These are phyloP conservation scores for Phalaenopsis hybrid DNA, from an alignment of 116 monocot species.

Conservation along the genomic window DNA sequence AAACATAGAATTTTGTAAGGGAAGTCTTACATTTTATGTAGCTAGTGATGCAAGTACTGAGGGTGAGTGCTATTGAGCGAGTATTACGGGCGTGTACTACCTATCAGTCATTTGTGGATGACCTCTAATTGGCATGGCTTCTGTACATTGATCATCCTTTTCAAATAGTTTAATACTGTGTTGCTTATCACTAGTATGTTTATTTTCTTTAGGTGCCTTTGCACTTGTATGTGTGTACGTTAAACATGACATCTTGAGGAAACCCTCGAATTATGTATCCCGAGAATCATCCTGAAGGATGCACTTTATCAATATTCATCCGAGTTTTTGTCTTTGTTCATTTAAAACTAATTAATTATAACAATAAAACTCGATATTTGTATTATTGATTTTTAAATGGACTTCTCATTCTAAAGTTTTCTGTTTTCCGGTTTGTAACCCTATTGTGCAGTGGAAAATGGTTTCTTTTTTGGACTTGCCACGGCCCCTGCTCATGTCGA, in stretches of 20 bases:
- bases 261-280: neutral
- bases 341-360: neutral
- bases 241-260: neutral
- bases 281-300: neutral
- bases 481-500: slow-evolving; percentile 96
- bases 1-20: no score
- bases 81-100: no score
- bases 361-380: neutral
- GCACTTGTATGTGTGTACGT: no score
- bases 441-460: slow-evolving; percentile 25
- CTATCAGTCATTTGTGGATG: no score
- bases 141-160: no score
- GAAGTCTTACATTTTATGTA: no score
- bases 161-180: no score
- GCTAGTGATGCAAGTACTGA: no score
- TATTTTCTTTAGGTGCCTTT: no score
- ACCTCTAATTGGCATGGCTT: no score
- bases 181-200: no score
- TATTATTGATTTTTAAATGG: neutral
- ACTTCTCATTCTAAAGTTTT: neutral
- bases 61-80: no score
- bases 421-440: neutral
- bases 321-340: neutral
- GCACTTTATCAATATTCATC: neutral
- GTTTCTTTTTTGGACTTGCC: slow-evolving; percentile 89